Conservation (phyloP, 1,139 yeast genomes). For the Candida sp. region DNA sequence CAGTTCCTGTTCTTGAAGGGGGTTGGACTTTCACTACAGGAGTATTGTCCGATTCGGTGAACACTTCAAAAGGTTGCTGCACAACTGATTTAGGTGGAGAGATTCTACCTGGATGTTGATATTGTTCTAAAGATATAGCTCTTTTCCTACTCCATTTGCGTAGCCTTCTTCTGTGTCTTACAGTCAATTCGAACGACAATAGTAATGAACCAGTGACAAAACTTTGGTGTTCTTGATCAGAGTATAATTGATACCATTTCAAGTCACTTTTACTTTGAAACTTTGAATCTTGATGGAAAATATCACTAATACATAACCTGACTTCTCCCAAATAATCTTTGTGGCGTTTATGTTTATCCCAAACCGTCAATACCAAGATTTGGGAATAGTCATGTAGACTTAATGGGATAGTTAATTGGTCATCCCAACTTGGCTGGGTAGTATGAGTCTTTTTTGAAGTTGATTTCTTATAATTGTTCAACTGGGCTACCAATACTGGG, state of each 20-base stretch:
- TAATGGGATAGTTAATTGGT: constrained; percentile 30
- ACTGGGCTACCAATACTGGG: constrained; percentile 33
- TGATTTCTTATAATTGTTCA: constrained; percentile 27
- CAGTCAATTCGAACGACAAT: constrained; percentile 47
- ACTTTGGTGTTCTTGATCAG: constrained; percentile 41
- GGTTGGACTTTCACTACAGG: background rate
- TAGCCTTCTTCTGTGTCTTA: constrained; percentile 14
- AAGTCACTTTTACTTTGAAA: constrained; percentile 26
- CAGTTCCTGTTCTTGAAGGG: background rate
- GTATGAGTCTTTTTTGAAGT: constrained; percentile 36
- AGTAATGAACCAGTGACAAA: constrained; percentile 58
- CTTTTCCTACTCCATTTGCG: constrained; percentile 3
- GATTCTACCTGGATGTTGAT: background rate
- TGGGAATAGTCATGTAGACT: constrained; percentile 24
- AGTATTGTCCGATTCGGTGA: too few species aligned
- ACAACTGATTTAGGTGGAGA: background rate
- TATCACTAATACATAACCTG: constrained; percentile 40
- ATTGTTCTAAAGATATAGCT: constrained; percentile 3
- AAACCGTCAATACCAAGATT: constrained; percentile 32
- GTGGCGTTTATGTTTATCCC: constrained; percentile 44
- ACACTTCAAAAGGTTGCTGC: background rate
- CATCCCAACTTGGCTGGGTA: constrained; percentile 45
- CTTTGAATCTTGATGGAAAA: constrained; percentile 23
- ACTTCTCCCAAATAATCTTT: constrained; percentile 57
- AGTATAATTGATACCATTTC: constrained; percentile 51